Evolutionary conservation across 164 flowering plant genomes (phyloP), one percentile per base, ranked within the genome.

Genomic region (Malania oleifera): DNA sequence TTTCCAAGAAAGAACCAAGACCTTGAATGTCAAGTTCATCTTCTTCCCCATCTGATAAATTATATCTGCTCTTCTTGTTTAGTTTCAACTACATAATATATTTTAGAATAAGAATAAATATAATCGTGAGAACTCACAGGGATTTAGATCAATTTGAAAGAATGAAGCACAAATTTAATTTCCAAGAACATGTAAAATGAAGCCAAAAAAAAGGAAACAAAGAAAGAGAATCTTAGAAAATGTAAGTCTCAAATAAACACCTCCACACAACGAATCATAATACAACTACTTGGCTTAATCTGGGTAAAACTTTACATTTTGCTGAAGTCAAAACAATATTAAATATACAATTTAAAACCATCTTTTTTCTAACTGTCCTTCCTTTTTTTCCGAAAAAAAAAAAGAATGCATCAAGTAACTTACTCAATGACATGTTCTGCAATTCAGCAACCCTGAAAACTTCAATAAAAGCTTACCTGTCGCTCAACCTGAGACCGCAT

Each of bases 31-130:
- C 87, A 64, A 64, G 54, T 6, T 84, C 91, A n/a, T 88, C 97
- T 44, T 89, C 98, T 54, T 90, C 99, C 41, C 86, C 99, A 73
- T 95, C 97, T 7, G 99, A 85, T 57, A 95, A 71, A 63, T 90
- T 85, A 57, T 68, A 95, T 67, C 77, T 90, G 75, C 75, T 80
- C 47, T 80, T 88, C 76, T 85, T 87, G 49, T 56, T 69, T 67
- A 76, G 8, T 62, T 81, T 86, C 65, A 76, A 29, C 98, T 90
- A 67, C 24, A 17, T 55, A 64, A 7, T 7, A 35, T n/a, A n/a
- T n/a, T n/a, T 11, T 0, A 35, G 23, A 39, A 60, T 25, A 12
- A 51, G 13, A 38, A 47, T 13, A 45, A 54, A 15, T 1, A 48
- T 53, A n/a, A n/a, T n/a, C n/a, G n/a, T n/a, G n/a, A n/a, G n/a